Conservation (phyloP, 2,329 filamentous ascomycete genomes). For the Monilinia vaccinii-corymbosi region DNA sequence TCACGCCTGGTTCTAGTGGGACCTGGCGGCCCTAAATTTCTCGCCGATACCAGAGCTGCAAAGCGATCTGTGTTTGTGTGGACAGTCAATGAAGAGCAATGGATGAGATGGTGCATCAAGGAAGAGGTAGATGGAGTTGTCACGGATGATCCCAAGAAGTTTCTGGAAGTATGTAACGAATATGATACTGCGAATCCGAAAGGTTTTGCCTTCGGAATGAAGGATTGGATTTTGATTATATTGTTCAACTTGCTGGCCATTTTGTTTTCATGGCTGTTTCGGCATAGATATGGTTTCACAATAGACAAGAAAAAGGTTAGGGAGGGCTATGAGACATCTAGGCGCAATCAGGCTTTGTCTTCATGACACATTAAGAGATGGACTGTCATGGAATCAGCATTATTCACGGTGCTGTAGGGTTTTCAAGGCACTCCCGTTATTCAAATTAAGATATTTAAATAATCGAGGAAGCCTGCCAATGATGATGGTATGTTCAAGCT, state of each 20-base stretch:
- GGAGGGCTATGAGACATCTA: constrained; percentile 9
- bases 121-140: constrained; percentile 67
- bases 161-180: constrained; percentile 47
- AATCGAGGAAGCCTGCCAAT: neutral
- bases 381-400: neutral
- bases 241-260: constrained; percentile 17
- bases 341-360: neutral
- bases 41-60: constrained; percentile 47
- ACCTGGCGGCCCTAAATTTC: constrained; percentile 56
- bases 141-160: constrained; percentile 70
- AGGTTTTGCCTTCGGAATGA: constrained; percentile 13
- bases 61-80: constrained; percentile 62
- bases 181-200: constrained; percentile 20
- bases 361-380: neutral
- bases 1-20: constrained; percentile 59
- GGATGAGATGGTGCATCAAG: constrained; percentile 75
- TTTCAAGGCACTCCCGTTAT: neutral
- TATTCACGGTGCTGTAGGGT: neutral
- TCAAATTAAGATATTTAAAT: neutral
- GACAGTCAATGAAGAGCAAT: constrained; percentile 73
- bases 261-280: constrained; percentile 18
- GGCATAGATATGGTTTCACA: constrained; percentile 16
- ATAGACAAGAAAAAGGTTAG: constrained; percentile 12
- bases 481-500: neutral
- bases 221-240: constrained; percentile 14